Conservation (phyloP, 2,329 filamentous ascomycete genomes). For the Westerdykella sp. region DNA sequence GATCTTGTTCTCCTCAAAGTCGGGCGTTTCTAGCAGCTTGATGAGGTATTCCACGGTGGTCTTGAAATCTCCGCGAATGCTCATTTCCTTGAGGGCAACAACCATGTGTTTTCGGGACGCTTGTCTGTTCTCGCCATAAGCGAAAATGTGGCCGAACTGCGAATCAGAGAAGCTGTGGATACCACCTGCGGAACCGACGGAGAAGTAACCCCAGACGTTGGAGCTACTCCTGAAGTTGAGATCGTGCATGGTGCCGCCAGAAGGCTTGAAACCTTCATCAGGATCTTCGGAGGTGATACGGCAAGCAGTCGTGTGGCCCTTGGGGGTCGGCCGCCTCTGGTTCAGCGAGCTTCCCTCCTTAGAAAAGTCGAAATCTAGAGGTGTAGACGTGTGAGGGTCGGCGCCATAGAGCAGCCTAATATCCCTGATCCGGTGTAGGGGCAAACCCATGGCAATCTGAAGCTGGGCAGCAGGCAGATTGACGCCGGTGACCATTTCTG, state of each 20-base stretch:
- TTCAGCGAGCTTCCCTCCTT: slow-evolving; percentile 73
- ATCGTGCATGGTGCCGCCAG: slow-evolving; percentile 97
- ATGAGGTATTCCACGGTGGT: slow-evolving; percentile 99
- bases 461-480: slow-evolving; percentile 96
- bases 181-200: slow-evolving; percentile 88
- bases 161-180: slow-evolving; percentile 99
- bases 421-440: slow-evolving; percentile 89
- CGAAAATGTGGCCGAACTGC: slow-evolving; percentile 98
- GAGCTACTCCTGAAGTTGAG: slow-evolving; percentile 98
- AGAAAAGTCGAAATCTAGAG: slow-evolving; percentile 96
- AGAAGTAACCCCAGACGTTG: slow-evolving; percentile 99
- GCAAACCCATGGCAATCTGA: slow-evolving; percentile 97
- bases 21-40: slow-evolving; percentile 95
- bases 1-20: slow-evolving; percentile 98
- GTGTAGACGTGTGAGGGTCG: slow-evolving; percentile 76
- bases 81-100: slow-evolving; percentile 94
- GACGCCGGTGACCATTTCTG: slow-evolving; percentile 98
- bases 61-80: slow-evolving; percentile 98
- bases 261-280: slow-evolving; percentile 98
- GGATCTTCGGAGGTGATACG: slow-evolving; percentile 99
- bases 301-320: slow-evolving; percentile 96
- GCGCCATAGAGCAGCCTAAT: slow-evolving; percentile 95
- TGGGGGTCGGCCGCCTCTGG: slow-evolving; percentile 84
- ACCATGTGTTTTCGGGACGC: slow-evolving; percentile 99
- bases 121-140: slow-evolving; percentile 93